phyloP scores from a whole-genome alignment of 805 yeast species.

The Lipomyces japonicus region DNA sequence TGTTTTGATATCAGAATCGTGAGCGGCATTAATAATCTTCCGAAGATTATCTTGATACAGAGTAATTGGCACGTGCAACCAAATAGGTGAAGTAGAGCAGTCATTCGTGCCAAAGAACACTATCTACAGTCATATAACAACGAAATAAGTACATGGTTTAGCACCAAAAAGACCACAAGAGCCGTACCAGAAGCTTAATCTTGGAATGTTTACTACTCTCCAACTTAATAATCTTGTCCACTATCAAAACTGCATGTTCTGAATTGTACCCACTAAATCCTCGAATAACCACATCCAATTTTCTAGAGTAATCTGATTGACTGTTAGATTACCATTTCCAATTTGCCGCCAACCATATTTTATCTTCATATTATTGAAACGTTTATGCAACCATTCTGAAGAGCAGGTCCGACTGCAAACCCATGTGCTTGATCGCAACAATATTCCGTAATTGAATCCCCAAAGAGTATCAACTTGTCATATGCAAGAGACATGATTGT shows the following conservation, averaged over 20 bases:
- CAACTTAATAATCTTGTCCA: slow-evolving; percentile 49
- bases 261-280: slow-evolving; percentile 79
- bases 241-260: slow-evolving; percentile 51
- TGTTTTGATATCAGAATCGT: slow-evolving; percentile 19
- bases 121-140: too few species aligned
- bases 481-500: slow-evolving; percentile 19
- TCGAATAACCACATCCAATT: slow-evolving; percentile 63
- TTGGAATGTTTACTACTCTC: slow-evolving; percentile 44
- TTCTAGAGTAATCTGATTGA: too few species aligned
- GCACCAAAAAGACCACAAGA: too few species aligned
- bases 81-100: slow-evolving; percentile 43
- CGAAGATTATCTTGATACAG: slow-evolving; percentile 49
- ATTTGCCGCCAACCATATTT: too few species aligned
- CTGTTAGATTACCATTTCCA: too few species aligned
- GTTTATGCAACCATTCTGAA: slow-evolving; percentile 42
- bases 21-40: slow-evolving; percentile 45
- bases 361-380: too few species aligned
- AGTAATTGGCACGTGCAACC: slow-evolving; percentile 51
- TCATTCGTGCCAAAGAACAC: slow-evolving; percentile 89
- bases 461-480: slow-evolving; percentile 55
- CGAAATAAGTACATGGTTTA: slow-evolving; percentile 30
- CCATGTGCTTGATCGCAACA: slow-evolving; percentile 42
- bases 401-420: slow-evolving; percentile 51
- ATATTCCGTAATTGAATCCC: slow-evolving; percentile 67
- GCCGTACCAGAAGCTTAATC: slow-evolving; percentile 35